These are phyloP conservation scores for Ceratobasidium sp. DNA, from an alignment of 1,284 basidiomycete species.

Conservation along the genomic window DNA sequence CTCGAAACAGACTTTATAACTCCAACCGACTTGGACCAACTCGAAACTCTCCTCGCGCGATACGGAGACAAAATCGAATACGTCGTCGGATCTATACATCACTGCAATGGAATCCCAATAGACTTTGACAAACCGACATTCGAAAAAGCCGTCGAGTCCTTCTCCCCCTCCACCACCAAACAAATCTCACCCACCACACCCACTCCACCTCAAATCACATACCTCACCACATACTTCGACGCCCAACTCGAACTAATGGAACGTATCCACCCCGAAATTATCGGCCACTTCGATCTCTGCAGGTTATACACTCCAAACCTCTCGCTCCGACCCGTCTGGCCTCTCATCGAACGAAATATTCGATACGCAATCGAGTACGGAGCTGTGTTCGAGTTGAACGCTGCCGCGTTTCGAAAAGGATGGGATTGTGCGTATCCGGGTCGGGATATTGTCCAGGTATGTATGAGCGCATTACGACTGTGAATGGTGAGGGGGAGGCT, in stretches of 20 bases:
- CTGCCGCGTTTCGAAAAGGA: slow-evolving; percentile 91
- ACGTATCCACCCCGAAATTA: slow-evolving; percentile 83
- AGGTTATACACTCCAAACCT: slow-evolving; percentile 78
- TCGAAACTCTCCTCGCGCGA: slow-evolving; percentile 62
- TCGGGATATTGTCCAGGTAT: slow-evolving; percentile 76
- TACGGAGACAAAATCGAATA: slow-evolving; percentile 77
- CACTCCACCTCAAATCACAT: slow-evolving; percentile 54
- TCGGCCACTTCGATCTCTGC: slow-evolving; percentile 94
- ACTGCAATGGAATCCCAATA: slow-evolving; percentile 88
- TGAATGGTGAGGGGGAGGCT: neutral
- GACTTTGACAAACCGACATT: slow-evolving; percentile 88
- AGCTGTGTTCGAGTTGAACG: slow-evolving; percentile 93
- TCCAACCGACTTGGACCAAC: slow-evolving; percentile 66
- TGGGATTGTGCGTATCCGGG: slow-evolving; percentile 90
- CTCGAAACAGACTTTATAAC: slow-evolving; percentile 95
- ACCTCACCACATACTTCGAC: slow-evolving; percentile 83
- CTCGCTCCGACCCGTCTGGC: slow-evolving; percentile 65
- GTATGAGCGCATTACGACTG: slow-evolving; percentile 49
- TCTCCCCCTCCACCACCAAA: slow-evolving; percentile 46
- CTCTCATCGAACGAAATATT: slow-evolving; percentile 81
- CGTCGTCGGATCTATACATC: slow-evolving; percentile 93
- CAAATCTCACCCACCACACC: slow-evolving; percentile 45
- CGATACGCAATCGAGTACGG: slow-evolving; percentile 81
- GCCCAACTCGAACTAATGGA: slow-evolving; percentile 76
- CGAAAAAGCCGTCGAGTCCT: slow-evolving; percentile 61